Evolutionary conservation across 176 grass and related monocot species (phyloP), one percentile per base, ranked within the genome.

Genomic region (Triticum timopheevii): DNA sequence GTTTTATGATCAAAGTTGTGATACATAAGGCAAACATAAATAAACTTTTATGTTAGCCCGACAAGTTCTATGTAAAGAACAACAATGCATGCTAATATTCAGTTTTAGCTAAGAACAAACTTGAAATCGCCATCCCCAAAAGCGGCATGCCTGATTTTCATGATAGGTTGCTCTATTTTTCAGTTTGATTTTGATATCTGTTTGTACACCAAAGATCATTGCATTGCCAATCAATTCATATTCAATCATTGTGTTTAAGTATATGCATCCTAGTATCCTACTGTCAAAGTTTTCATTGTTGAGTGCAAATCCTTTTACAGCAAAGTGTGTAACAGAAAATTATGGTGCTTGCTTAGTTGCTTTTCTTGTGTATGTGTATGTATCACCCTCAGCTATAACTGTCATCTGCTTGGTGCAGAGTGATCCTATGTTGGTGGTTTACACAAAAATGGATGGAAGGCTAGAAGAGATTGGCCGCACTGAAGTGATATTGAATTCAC

Each of bases 401-500:
- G 34, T 64, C 50, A 54, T 35, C 39, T 92, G 6, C 61, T 82
- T 87, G 20, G 70, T 86, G 13, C 82, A 96, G 97, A 98, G 97
- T 85, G 97, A 98, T 84, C 94, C 97, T 49, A 92, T 98, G 94
- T 82, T 91, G 80, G 92, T 98, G 36, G 66, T 96, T 28, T 98
- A 94, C 87, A 33, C 69, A 70, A 87, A 75, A 76, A 90, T 34
- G 84, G 86, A 98, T 30, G 83, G 87, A 82, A 98, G 83, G 78
- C 90, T 93, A 77, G 90, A 96, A 90, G 97, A 98, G 92, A 85
- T 98, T 91, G 94, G 94, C 33, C 94, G 92, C 54, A 98, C 94
- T 65, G 97, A 98, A 91, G 94, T 98, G 8, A 88, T 96, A 87
- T 61, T 91, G 80, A 98, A 98, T 84, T 91, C 87, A 61, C 64